Conservation (phyloP, 805 yeast species). For the Ogataea glucozyma region DNA sequence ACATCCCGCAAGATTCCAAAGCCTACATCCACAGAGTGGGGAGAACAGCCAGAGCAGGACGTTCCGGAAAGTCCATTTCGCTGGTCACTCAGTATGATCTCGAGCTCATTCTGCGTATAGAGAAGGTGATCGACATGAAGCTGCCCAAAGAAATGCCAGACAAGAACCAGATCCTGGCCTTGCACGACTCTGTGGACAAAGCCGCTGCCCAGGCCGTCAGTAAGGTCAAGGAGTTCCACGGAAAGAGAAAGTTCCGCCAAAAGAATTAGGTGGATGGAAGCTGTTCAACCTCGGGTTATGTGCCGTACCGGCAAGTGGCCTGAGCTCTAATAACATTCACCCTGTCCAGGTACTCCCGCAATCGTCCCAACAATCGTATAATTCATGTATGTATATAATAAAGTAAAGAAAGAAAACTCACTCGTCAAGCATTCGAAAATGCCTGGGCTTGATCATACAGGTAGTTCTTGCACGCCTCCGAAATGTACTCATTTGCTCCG, state of each 20-base stretch:
- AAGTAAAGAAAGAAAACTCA: no score
- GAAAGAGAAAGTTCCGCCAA: conserved; percentile 23
- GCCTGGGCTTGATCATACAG: no score
- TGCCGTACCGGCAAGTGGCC: no score
- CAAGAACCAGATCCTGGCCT: conserved; percentile 69
- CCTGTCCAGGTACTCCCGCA: no score
- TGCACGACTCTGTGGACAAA: conserved; percentile 86
- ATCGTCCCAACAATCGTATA: no score
- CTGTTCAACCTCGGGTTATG: no score
- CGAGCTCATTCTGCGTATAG: conserved; percentile 85
- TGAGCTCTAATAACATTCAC: no score
- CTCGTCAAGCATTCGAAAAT: no score
- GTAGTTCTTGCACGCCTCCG: no score
- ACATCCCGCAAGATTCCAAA: conserved; percentile 94
- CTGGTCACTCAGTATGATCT: conserved; percentile 93
- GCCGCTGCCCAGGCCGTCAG: conserved; percentile 89
- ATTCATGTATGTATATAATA: no score
- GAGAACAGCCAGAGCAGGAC: conserved; percentile 95
- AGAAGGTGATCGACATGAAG: conserved; percentile 79
- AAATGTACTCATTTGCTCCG: no score
- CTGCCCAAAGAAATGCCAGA: conserved; percentile 82
- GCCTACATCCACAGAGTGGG: conserved; percentile 97
- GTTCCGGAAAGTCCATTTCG: conserved; percentile 83
- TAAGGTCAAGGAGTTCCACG: conserved; percentile 68
- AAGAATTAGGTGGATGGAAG: no score